Conservation (phyloP, 345 rosid genomes). For the Moringa oleifera region DNA sequence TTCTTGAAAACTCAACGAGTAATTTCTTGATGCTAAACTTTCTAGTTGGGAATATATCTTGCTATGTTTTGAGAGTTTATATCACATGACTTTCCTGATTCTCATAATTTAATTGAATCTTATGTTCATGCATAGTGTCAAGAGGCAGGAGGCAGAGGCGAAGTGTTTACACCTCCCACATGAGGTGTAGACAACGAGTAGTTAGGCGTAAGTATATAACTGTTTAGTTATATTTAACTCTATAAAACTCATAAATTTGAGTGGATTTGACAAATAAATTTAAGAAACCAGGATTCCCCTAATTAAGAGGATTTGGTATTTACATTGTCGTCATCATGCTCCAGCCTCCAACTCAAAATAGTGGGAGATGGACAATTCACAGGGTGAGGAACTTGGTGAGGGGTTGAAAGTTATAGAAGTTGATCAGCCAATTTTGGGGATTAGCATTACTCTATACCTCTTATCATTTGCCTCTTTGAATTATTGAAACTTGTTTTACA, state of each 20-base stretch:
- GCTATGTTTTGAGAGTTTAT: conserved; percentile 11
- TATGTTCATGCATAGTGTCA: conserved; percentile 63
- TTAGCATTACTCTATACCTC: background rate
- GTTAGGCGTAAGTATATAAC: conserved; percentile 69
- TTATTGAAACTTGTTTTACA: conserved; percentile 2
- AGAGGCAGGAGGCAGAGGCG: conserved; percentile 75
- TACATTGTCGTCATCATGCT: conserved; percentile 17
- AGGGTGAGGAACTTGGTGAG: too few relatives aligned
- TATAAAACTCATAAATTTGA: background rate
- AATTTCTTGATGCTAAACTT: conserved; percentile 36
- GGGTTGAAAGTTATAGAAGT: background rate
- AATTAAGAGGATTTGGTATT: background rate
- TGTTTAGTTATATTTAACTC: conserved; percentile 13
- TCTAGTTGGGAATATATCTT: conserved; percentile 3
- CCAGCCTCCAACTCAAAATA: conserved; percentile 28
- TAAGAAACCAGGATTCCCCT: conserved; percentile 9
- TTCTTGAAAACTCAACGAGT: conserved; percentile 66
- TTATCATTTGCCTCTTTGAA: background rate
- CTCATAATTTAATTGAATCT: conserved; percentile 34
- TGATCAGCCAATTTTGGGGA: background rate
- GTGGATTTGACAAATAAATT: background rate
- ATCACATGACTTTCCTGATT: conserved; percentile 12
- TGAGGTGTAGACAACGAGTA: conserved; percentile 62
- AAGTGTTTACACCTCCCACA: conserved; percentile 34
- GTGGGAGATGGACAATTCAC: background rate